phyloP scores from a whole-genome alignment of 805 yeast species.

The Candida stauntonica region DNA sequence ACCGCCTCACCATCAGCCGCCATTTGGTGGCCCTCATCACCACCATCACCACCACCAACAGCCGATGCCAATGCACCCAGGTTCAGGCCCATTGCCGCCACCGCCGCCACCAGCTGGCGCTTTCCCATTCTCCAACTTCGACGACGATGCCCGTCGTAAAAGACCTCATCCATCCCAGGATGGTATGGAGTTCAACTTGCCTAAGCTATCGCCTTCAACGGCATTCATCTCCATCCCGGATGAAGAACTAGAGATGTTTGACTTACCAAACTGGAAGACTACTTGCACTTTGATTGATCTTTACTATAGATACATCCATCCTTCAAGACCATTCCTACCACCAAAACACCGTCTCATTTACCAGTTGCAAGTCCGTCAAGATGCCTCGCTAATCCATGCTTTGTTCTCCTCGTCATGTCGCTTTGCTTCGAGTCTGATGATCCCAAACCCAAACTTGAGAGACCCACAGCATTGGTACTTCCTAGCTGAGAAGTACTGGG shows the following conservation, averaged over 20 bases:
- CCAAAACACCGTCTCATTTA: constrained; percentile 30
- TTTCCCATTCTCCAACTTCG: constrained; percentile 7
- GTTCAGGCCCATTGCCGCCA: constrained; percentile 4
- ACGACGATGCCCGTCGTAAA: constrained; percentile 6
- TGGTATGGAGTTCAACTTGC: constrained; percentile 5
- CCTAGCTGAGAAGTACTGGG: constrained; percentile 32
- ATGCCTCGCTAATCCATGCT: constrained; percentile 29
- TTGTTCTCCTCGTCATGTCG: constrained; percentile 34
- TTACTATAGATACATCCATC: constrained; percentile 39
- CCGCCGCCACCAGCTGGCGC: constrained; percentile 7
- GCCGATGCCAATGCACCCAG: constrained; percentile 6
- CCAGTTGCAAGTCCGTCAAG: constrained; percentile 29
- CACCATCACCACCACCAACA: not conserved
- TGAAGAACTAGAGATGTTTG: constrained; percentile 29
- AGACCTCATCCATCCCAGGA: constrained; percentile 9
- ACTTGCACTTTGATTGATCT: constrained; percentile 33
- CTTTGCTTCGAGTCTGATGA: constrained; percentile 29
- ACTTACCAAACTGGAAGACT: constrained; percentile 35
- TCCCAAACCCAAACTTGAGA: constrained; percentile 25
- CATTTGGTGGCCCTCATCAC: too few relatives aligned
- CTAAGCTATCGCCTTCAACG: constrained; percentile 10
- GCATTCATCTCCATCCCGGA: constrained; percentile 25
- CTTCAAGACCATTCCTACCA: constrained; percentile 35
- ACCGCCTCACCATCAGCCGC: not conserved
- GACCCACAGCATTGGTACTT: constrained; percentile 36